phyloP scores from a whole-genome alignment of 495 filamentous ascomycete genomes.

The Penicillium nucicola region DNA sequence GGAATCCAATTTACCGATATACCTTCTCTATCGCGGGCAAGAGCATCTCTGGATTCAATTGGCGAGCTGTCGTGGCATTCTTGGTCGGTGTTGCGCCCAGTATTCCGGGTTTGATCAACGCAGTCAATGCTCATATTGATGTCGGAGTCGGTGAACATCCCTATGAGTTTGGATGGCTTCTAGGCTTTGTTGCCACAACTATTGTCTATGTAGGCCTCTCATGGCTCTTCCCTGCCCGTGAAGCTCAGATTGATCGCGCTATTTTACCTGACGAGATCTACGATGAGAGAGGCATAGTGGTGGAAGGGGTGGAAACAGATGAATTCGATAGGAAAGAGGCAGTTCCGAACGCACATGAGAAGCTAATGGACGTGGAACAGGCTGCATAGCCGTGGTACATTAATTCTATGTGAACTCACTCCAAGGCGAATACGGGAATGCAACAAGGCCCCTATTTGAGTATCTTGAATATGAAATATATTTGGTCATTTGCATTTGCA shows the following conservation, averaged over 20 bases:
- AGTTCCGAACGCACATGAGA: background rate
- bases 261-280: conserved; percentile 52
- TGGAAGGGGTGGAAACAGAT: conserved; percentile 27
- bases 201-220: conserved; percentile 45
- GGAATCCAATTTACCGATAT: conserved; percentile 48
- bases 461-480: no score
- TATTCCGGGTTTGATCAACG: conserved; percentile 56
- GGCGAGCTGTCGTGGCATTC: conserved; percentile 62
- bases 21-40: conserved; percentile 28
- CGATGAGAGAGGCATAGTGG: conserved; percentile 27
- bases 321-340: conserved; percentile 8
- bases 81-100: conserved; percentile 59
- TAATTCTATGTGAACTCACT: no score
- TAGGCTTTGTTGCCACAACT: conserved; percentile 48
- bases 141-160: conserved; percentile 48
- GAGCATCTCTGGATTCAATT: conserved; percentile 51
- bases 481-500: no score
- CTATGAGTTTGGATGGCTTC: conserved; percentile 55
- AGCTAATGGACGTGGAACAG: background rate
- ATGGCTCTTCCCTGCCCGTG: conserved; percentile 31
- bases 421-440: no score
- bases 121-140: conserved; percentile 41
- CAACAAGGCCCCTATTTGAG: no score
- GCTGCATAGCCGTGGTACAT: background rate
- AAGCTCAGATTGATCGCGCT: conserved; percentile 37